Base-by-base conservation (phyloP, 2,329 filamentous ascomycete species). In the Magnaporthiopsis rhizophila region DNA sequence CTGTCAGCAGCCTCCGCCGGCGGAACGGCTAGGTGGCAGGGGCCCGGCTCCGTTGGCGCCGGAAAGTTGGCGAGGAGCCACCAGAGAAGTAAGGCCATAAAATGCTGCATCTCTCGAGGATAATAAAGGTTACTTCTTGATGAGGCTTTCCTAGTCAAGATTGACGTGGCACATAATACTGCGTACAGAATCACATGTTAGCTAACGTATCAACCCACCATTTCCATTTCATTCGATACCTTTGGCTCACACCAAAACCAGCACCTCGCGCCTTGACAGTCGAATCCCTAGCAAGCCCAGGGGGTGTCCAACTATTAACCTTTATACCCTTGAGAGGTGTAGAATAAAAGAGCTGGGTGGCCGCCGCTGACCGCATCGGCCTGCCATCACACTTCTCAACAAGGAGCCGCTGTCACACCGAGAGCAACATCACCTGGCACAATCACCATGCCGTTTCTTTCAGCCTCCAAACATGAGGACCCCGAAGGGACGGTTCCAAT, bases 401-500 rank as follows among this genome's bases (percentile, higher is more conserved):
- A n/a, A 24, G 36, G 21, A 34, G 15, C 34, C n/a, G 15, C 34
- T 24, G 53, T 28, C 53, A 38, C 53, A 58, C 13, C 21, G n/a
- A 26, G 5, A n/a, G 15, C n/a, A 7, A 50, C 34, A 26, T 30
- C 34, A 9, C 21, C 32, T 11, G 12, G 30, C 3, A 57, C 50
- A 38, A 5, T 21, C 21, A 26, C 21, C 3, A 62, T 62, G 61
- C 61, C 61, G 3, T 57, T 62, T 15, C 38, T 53, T 4, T 58
- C 57, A 24, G 24, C 28, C 36, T 38, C 28, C 11, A 13, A 58
- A 4, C 11, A 13, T 24, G 30, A 58, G 28, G 56, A 12, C 8
- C 30, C 53, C 38, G 34, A 59, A 13, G 62, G 57, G 9, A 63
- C 36, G 15, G 62, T 59, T 5, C 56, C 24, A 12, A 63, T 63